Evolutionary conservation across 306 rosid genomes (phyloP).

Genomic region (Sicyos edulis): DNA sequence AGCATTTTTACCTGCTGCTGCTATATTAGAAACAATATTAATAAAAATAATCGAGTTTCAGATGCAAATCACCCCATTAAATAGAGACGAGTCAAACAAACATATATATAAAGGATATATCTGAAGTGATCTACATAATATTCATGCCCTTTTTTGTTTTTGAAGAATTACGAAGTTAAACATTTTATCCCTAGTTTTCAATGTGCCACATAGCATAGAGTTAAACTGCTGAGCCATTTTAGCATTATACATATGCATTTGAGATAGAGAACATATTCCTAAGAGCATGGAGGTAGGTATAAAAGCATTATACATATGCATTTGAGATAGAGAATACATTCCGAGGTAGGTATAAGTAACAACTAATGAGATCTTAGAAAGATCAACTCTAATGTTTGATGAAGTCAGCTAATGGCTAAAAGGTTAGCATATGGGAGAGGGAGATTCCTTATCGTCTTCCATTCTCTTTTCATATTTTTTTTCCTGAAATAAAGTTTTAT

Average conservation of each 20-base stretch:
- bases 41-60: not conserved
- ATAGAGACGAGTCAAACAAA: too few relatives aligned
- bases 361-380: constrained; percentile 8
- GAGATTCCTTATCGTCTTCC: not conserved
- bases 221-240: not conserved
- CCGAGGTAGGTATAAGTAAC: not conserved
- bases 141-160: not conserved
- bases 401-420: not conserved
- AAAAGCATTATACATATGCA: not conserved
- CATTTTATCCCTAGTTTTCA: constrained; percentile 3
- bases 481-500: too few relatives aligned
- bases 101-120: not conserved
- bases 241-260: not conserved
- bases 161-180: constrained; percentile 3
- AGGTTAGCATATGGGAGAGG: not conserved
- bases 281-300: not conserved
- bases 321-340: not conserved
- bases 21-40: constrained; percentile 19
- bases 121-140: not conserved
- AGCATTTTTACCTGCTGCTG: constrained; percentile 48
- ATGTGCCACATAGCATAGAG: not conserved
- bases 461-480: too few relatives aligned
- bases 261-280: not conserved
- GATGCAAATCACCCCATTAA: not conserved
- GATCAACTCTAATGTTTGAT: not conserved